Evolutionary conservation across 2,329 filamentous ascomycete genomes (phyloP).

Genomic region (Dothiorella sarmentorum): DNA sequence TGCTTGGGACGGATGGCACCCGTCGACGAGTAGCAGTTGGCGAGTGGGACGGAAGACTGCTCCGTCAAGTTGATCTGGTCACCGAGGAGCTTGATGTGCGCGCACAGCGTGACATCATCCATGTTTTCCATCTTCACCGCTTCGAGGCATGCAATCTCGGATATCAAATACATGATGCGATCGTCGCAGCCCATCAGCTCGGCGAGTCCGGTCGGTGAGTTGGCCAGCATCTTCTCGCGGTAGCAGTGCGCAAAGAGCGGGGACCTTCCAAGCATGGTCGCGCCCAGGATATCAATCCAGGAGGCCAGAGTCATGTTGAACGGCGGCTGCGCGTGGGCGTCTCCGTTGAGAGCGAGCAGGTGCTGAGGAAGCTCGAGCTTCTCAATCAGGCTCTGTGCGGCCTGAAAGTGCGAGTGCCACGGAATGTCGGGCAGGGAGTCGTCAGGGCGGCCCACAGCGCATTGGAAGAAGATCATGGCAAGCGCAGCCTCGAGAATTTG

Average conservation of each 20-base stretch:
- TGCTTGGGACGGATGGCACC: conserved; percentile 78
- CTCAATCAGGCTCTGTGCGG: conserved; percentile 77
- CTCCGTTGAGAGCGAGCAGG: conserved; percentile 57
- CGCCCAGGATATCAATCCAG: conserved; percentile 96
- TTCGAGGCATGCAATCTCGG: conserved; percentile 94
- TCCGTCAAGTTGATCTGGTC: conserved; percentile 83
- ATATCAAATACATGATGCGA: conserved; percentile 95
- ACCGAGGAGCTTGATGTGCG: conserved; percentile 83
- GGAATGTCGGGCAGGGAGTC: conserved; percentile 86
- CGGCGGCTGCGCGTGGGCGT: conserved; percentile 63
- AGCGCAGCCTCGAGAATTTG: conserved; percentile 90
- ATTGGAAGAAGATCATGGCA: conserved; percentile 95
- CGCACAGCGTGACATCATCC: conserved; percentile 80
- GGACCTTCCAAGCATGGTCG: conserved; percentile 82
- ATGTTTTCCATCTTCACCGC: conserved; percentile 75
- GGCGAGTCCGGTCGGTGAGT: conserved; percentile 67
- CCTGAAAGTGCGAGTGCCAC: conserved; percentile 97
- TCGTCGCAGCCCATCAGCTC: conserved; percentile 98
- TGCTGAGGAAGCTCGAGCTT: conserved; percentile 75
- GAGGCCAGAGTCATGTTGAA: conserved; percentile 94
- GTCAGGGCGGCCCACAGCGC: conserved; percentile 80
- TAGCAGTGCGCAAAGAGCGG: conserved; percentile 94
- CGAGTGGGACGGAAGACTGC: conserved; percentile 41
- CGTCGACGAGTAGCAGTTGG: conserved; percentile 55
- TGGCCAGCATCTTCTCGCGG: conserved; percentile 78